These are phyloP conservation scores for Corylus heterophylla DNA, from an alignment of 306 rosid genomes.

Conservation along the genomic window DNA sequence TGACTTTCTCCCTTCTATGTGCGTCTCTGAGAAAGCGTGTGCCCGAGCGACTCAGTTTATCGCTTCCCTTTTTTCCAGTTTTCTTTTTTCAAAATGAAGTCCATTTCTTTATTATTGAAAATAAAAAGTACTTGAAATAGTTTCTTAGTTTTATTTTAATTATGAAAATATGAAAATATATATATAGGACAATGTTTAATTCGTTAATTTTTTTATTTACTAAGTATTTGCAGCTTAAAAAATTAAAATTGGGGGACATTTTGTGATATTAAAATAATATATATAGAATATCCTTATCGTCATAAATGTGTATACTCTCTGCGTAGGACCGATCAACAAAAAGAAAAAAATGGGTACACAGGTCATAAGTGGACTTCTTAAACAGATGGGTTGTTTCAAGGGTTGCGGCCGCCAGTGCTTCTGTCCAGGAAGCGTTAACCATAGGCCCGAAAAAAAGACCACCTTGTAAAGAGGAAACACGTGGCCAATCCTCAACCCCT, in stretches of 20 bases:
- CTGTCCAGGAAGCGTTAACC: constrained; percentile 30
- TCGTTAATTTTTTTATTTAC: no score
- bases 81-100: not conserved
- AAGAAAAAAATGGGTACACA: not conserved
- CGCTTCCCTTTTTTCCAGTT: not conserved
- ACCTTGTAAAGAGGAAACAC: constrained; percentile 9
- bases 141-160: no score
- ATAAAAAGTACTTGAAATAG: not conserved
- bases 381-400: constrained; percentile 34
- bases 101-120: not conserved
- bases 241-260: no score
- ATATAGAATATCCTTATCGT: no score
- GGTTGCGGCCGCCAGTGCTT: constrained; percentile 70
- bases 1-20: constrained; percentile 53
- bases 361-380: constrained; percentile 15
- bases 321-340: not conserved
- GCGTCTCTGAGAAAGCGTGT: constrained; percentile 27
- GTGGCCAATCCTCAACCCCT: constrained; percentile 50
- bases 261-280: no score
- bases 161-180: no score
- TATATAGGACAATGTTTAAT: no score
- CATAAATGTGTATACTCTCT: not conserved
- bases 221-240: no score
- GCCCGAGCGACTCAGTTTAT: not conserved
- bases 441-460: not conserved